Evolutionary conservation across 1,139 yeast genomes (phyloP), one percentile per base, ranked within the genome.

Genomic region (Debaryomycetaceae sp.): DNA sequence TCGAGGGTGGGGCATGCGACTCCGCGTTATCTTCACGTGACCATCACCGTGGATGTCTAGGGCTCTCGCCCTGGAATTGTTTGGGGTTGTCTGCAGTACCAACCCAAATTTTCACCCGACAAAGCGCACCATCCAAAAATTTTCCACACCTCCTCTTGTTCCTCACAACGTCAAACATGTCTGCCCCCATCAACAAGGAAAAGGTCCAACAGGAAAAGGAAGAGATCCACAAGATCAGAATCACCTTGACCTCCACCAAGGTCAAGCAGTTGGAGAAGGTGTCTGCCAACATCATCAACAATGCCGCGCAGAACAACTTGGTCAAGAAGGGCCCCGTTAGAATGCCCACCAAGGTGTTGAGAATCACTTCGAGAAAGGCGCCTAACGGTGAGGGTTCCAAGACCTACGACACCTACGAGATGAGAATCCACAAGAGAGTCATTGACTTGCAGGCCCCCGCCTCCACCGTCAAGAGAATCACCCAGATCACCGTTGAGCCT

Each of bases 341-440:
- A 83, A 75, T 93, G 77, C 99, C 99, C 76, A 93, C 98, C 74
- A 93, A 89, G 83, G 94, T 84, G 56, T 84, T 93, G 65, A 88
- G 84, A 75, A 80, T 93, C 76, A 80, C 95, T 76, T 91, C 99
- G 84, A 89, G 99, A 85, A 93, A 93, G 88, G 83, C 98, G 65
- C 99, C 99, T 62, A 93, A 93, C 72, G 99, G 99, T 89, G 97
- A 93, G 79, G 99, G 99, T 89, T 91, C 98, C 59, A 91, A 93
- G 89, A 93, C 99, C 60, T 93, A 96, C 96, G 99, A 93, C 70
- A 75, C 94, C 59, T 93, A 81, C 71, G 98, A 93, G 79, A 85
- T 93, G 95, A 88, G 97, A 83, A 88, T 93, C 78, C 98, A 93
- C 96, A 93, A 93, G 93, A 89, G 99, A 76, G 83, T 86, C 70